These are phyloP conservation scores for Aspergillus felis DNA, from an alignment of 2,329 filamentous ascomycete species.

Conservation along the genomic window DNA sequence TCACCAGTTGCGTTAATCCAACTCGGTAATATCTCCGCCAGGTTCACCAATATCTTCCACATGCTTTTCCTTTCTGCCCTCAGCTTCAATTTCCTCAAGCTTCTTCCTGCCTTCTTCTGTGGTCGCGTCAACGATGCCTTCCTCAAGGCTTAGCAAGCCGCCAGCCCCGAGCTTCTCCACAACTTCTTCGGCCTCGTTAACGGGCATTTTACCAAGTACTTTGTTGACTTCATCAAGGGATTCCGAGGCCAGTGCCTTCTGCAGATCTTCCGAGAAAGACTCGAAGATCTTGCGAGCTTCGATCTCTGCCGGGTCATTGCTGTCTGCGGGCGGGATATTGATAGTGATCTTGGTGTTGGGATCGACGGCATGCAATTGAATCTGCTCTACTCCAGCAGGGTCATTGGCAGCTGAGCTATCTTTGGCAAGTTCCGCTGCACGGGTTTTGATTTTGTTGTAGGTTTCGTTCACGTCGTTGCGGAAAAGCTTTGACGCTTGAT, in stretches of 20 bases:
- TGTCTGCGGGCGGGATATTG: conserved; percentile 66
- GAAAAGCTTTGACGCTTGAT: conserved; percentile 89
- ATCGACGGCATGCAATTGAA: conserved; percentile 94
- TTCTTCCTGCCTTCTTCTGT: conserved; percentile 78
- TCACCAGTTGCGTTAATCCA: conserved; percentile 23
- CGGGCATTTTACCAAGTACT: conserved; percentile 81
- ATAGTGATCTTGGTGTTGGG: conserved; percentile 91
- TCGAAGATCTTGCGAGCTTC: conserved; percentile 74
- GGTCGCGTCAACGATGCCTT: conserved; percentile 92
- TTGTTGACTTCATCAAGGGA: conserved; percentile 84
- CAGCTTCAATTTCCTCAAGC: conserved; percentile 69
- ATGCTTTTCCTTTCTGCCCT: conserved; percentile 40
- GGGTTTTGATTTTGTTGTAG: conserved; percentile 73
- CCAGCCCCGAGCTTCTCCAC: conserved; percentile 78
- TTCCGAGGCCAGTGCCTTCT: conserved; percentile 80
- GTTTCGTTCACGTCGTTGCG: conserved; percentile 88
- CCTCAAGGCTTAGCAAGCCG: conserved; percentile 84
- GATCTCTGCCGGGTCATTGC: conserved; percentile 59
- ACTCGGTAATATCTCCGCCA: conserved; percentile 45
- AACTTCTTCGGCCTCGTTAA: conserved; percentile 81
- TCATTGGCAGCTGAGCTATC: conserved; percentile 51
- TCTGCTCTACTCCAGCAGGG: conserved; percentile 77
- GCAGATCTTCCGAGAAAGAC: conserved; percentile 74
- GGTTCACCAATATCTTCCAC: conserved; percentile 50
- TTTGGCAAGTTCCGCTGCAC: conserved; percentile 68